Evolutionary conservation across 192 early-diverging fungal species (phyloP), one percentile per base, ranked within the genome.

Genomic region (Chytriomyces sp.): DNA sequence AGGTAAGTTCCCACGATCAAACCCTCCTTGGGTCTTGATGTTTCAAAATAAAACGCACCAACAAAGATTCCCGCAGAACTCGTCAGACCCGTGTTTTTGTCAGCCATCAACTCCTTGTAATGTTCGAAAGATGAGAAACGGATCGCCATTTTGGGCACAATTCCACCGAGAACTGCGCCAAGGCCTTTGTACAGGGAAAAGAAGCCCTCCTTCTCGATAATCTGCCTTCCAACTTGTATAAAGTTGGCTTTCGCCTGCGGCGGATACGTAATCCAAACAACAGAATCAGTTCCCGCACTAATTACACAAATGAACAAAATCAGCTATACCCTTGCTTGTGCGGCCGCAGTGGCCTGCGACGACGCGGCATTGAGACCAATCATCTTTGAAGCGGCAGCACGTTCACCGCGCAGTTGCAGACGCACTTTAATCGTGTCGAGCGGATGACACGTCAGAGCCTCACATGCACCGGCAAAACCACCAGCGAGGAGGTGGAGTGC

Each of bases 131-230:
- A 95, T 6, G 93, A 94, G 86, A 99, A 99, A 61, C 97, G 92
- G 79, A 99, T 99, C 26, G 96, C 97, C 95, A 98, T 97, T 88
- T 99, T 99, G 78, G 97, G 97, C 16, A 99, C 94, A 76, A 99
- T 99, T 48, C 97, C 96, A 5, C 94, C 89, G 11, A 96, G 92
- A 3, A 99, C 96, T 8, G 97, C 97, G 46, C 96, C 96, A 11
- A 99, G 89, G 71, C 97, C 97, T 87, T 97, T 97, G 92, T 99
- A 99, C 6, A 99, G 90, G 1, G 92, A 93, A 45, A 95, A 82
- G 43, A 94, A 84, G 18, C 94, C 94, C 80, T 99, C 97, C 74
- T 91, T 93, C 75, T 87, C 84, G 7, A 94, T 89, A 69, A 98
- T 99, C 63, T 91, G 88, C 28, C 88, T 72, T 35, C 95, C 97